Base-by-base conservation (phyloP, 2,329 filamentous ascomycete species). In the Colletotrichum costaricense region DNA sequence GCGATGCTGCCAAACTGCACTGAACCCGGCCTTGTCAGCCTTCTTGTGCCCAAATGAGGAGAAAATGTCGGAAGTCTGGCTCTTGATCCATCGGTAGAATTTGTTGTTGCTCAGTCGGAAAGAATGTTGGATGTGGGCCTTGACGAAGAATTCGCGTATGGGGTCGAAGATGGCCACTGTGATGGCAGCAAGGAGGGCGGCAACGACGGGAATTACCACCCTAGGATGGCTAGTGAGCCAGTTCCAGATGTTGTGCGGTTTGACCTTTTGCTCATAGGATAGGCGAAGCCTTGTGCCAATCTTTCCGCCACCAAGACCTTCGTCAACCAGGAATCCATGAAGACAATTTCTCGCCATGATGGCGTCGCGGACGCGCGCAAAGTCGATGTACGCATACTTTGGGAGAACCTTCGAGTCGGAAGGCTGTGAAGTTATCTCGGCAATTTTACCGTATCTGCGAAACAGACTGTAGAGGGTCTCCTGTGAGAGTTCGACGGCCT, bases 151-250 rank as follows among this genome's bases (percentile, higher is more conserved):
- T 0, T 95, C 95, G 57, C 97, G 91, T 71, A 99, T 95, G 0
- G 97, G 97, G 78, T 99, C 97, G 78, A 99, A 98, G 8, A 98
- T 88, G 1, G 94, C 91, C 24, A 98, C 95, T 0, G 95, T 97
- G 60, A 97, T 86, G 42, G 93, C 92, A 0, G 95, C 95, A 35
- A 98, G 80, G 3, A 98, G 83, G 1, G 95, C 96, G 19, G 94
- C 95, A 2, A 98, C 67, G 1, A 93, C 83, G 0, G 97, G 96
- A 59, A 99, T 93, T 30, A 97, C 93, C 58, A 98, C 94, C 62
- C 95, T 90, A 0, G 96, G 95, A 78, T 99, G 97, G 71, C 86
- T 93, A 11, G 93, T 88, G 33, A 98, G 82, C 95, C 95, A 98
- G 75, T 97, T 94, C 86, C 93, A 93, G 69, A 97, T 90, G 85